Percentiles rank a stretch among this genome's conserved stretches.
These are phyloP conservation scores for Aspergillus novoparasiticus DNA, from an alignment of 2,329 filamentous ascomycete genomes.

Conservation along the genomic window DNA sequence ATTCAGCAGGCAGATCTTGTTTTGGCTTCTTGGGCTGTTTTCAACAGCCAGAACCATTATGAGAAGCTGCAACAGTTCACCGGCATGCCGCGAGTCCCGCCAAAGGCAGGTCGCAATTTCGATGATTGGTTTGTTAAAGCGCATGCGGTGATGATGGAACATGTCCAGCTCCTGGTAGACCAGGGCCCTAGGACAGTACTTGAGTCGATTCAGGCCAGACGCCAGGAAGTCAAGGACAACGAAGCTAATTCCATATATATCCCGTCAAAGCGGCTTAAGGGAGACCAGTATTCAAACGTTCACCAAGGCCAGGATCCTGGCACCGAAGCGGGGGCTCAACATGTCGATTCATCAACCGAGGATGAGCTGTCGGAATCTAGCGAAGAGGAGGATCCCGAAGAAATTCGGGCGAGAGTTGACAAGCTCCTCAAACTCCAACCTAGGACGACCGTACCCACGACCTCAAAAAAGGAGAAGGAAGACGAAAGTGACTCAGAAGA, in stretches of 20 bases:
- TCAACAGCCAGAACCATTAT: conserved; percentile 53
- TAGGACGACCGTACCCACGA: neutral
- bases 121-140: conserved; percentile 57
- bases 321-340: conserved; percentile 2
- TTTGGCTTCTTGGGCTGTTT: conserved; percentile 55
- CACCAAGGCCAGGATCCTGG: conserved; percentile 8
- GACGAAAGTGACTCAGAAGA: conserved; percentile 2
- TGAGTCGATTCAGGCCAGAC: conserved; percentile 25
- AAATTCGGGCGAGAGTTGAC: conserved; percentile 21
- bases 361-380: conserved; percentile 18
- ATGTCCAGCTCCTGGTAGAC: conserved; percentile 41
- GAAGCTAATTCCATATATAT: conserved; percentile 42
- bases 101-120: conserved; percentile 51
- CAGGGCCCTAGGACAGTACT: conserved; percentile 38
- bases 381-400: conserved; percentile 12
- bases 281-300: conserved; percentile 28
- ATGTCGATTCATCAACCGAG: conserved; percentile 21
- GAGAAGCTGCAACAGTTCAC: conserved; percentile 53
- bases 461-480: neutral
- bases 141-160: conserved; percentile 42
- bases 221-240: conserved; percentile 38
- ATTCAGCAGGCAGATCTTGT: conserved; percentile 57
- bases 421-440: conserved; percentile 12
- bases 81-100: conserved; percentile 47
- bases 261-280: conserved; percentile 36